These are phyloP conservation scores for Hypoxylon rubiginosum DNA, from an alignment of 2,329 filamentous ascomycete species.

Conservation along the genomic window DNA sequence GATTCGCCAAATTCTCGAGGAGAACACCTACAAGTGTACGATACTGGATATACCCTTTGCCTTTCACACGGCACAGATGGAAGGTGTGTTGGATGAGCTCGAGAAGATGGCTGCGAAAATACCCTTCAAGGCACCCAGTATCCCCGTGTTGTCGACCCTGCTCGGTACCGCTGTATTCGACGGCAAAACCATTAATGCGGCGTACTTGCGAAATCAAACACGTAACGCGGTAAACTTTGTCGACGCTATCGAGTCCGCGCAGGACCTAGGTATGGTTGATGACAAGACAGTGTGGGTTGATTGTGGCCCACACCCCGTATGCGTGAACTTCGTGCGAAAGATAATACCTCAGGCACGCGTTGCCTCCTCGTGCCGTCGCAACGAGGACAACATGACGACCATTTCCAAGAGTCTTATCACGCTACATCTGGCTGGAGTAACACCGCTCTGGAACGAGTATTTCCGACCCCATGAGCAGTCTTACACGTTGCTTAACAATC, in stretches of 20 bases:
- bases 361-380: conserved; percentile 66
- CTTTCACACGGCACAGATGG: conserved; percentile 73
- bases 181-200: conserved; percentile 64
- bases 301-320: conserved; percentile 76
- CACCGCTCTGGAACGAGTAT: conserved; percentile 62
- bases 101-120: conserved; percentile 63
- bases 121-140: conserved; percentile 64
- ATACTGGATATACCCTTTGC: conserved; percentile 69
- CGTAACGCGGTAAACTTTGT: conserved; percentile 76
- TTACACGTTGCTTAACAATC: conserved; percentile 61
- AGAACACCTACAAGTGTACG: conserved; percentile 53
- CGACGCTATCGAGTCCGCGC: conserved; percentile 66
- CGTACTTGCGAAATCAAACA: conserved; percentile 72
- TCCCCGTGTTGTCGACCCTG: conserved; percentile 77
- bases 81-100: conserved; percentile 70
- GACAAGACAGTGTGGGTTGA: conserved; percentile 74
- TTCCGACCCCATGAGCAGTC: conserved; percentile 64
- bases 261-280: conserved; percentile 63
- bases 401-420: neutral
- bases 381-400: conserved; percentile 52
- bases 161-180: conserved; percentile 67
- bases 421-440: neutral
- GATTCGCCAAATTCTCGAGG: conserved; percentile 53
- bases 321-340: conserved; percentile 69
- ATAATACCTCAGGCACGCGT: conserved; percentile 58